Conservation (phyloP, 192 early-diverging fungal genomes). For the Mortierella claussenii region DNA sequence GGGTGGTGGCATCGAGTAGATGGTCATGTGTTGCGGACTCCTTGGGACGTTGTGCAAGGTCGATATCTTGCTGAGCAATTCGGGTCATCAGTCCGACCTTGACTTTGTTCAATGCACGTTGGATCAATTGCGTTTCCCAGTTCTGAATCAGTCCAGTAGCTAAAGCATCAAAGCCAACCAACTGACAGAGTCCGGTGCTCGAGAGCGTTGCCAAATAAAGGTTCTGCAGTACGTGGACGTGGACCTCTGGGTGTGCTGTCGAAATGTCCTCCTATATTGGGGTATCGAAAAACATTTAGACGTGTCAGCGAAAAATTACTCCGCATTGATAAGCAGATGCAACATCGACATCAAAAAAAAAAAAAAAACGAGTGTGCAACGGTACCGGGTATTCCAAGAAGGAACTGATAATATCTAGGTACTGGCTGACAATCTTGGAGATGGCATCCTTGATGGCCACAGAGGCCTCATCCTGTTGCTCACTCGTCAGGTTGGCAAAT, state of each 20-base stretch:
- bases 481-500: constrained; percentile 22
- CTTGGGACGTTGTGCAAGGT: background rate
- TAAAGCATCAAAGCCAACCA: constrained; percentile 37
- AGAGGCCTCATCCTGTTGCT: constrained; percentile 42
- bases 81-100: constrained; percentile 19
- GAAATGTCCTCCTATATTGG: constrained; percentile 24
- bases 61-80: constrained; percentile 14
- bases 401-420: constrained; percentile 52
- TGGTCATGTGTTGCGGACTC: too few relatives aligned
- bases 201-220: constrained; percentile 19
- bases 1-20: background rate
- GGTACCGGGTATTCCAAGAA: constrained; percentile 64
- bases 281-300: background rate
- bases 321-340: too few relatives aligned
- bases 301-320: too few relatives aligned
- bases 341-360: too few relatives aligned
- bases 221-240: constrained; percentile 42
- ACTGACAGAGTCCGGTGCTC: constrained; percentile 24
- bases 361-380: too few relatives aligned
- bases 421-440: constrained; percentile 54
- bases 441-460: constrained; percentile 50
- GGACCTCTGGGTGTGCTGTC: constrained; percentile 31
- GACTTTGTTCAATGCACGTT: constrained; percentile 10
- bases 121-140: constrained; percentile 38
- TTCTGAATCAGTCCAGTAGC: constrained; percentile 38